phyloP scores from a whole-genome alignment of 2,329 filamentous ascomycete species.

The Aspergillus brasiliensis region DNA sequence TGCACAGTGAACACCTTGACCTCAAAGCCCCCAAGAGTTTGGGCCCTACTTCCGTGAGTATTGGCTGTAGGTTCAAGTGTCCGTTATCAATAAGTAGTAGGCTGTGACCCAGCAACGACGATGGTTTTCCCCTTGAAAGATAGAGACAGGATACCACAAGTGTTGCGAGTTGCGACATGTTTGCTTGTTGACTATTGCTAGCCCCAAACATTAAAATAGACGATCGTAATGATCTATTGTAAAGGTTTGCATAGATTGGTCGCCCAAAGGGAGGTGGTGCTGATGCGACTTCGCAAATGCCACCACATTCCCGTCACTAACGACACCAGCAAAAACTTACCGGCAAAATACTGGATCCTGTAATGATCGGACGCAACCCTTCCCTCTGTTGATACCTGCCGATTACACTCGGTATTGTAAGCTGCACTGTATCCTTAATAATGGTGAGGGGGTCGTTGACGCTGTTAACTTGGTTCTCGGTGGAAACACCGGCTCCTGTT shows the following conservation, averaged over 20 bases:
- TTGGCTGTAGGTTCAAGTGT: neutral
- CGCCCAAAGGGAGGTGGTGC: neutral
- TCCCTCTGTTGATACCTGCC: conserved; percentile 1
- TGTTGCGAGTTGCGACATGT: neutral
- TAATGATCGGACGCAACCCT: neutral
- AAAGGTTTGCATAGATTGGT: conserved; percentile 2
- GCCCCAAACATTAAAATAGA: neutral
- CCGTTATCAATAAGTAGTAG: neutral
- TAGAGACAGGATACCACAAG: neutral
- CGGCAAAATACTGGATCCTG: conserved; percentile 9
- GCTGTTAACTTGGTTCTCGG: conserved; percentile 15
- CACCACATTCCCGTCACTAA: conserved; percentile 5
- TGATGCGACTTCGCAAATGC: neutral
- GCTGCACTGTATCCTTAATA: conserved; percentile 8
- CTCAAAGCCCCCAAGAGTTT: neutral
- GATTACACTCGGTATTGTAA: conserved; percentile 12
- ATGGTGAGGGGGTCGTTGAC: conserved; percentile 16
- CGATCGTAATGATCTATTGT: conserved; percentile 5
- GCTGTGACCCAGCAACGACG: neutral
- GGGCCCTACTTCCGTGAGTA: neutral
- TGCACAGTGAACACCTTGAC: neutral
- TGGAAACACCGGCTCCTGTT: conserved; percentile 21
- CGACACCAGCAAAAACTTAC: conserved; percentile 1
- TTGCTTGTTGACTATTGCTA: conserved; percentile 2
- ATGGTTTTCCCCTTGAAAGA: neutral